Evolutionary conservation across 768 basidiomycete species (phyloP).

Genomic region (Agaricus sinodeliciosus): DNA sequence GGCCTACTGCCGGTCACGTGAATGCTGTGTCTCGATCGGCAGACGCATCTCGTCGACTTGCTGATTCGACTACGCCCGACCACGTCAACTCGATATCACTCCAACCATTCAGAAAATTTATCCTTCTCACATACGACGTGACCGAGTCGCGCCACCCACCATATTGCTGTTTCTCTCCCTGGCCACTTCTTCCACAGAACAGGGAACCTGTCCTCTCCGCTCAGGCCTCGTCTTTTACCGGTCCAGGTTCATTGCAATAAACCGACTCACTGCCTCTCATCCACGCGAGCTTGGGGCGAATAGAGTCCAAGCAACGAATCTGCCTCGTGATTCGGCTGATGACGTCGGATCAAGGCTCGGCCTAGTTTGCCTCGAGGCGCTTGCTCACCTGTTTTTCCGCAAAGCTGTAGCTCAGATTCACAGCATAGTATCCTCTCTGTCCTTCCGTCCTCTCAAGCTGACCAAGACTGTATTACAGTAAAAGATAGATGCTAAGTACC

Average conservation of each 20-base stretch:
- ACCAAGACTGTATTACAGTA: neutral
- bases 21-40: no score
- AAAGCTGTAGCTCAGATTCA: neutral
- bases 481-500: neutral
- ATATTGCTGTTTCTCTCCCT: no score
- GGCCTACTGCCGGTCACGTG: no score
- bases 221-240: neutral
- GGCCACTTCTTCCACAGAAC: no score
- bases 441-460: neutral
- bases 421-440: neutral
- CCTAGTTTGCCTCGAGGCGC: neutral
- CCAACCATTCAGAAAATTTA: no score
- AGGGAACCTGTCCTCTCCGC: no score
- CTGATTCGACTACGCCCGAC: no score
- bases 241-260: neutral
- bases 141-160: neutral
- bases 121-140: no score
- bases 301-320: neutral
- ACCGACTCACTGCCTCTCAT: neutral
- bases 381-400: neutral
- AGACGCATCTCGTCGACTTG: no score
- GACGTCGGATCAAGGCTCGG: slow-evolving; percentile 2
- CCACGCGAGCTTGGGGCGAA: neutral
- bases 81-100: no score
- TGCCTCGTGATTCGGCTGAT: slow-evolving; percentile 11